Base-by-base conservation (phyloP, 1,284 basidiomycete species). In the Sporisorium scitamineum region DNA sequence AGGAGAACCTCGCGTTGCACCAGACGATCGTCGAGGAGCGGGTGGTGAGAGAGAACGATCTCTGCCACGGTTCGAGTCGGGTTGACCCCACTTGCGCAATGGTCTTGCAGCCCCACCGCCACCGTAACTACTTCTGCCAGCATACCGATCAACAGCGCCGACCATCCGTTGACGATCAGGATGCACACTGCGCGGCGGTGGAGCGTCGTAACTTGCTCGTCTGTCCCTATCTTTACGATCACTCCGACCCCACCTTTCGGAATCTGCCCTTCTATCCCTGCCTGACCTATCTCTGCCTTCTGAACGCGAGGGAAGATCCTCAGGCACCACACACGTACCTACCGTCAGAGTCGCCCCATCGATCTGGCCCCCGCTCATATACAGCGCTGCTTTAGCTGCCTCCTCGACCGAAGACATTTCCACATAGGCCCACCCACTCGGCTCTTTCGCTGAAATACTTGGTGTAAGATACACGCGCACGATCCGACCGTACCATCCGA, bases 301-400 rank as follows among this genome's bases (percentile, higher is more conserved):
- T n/a, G n/a, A n/a, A 11, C 22, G 34, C 34, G n/a, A 14, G 7
- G 48, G 54, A 1, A 61, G 39, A 32, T 50, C 37, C 10, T 26
- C 20, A 2, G 66, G 60, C 22, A 37, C n/a, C 11, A 42, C 45
- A 41, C 63, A 69, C n/a, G 63, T 60, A 26, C 26, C 45, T 13
- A 78, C 47, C 0, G 9, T 39, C 24, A 78, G 39, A 24, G 47
- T 34, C 2, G n/a, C 39, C 1, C 78, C 80, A 41, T 82, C 80
- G 45, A 82, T 82, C 57, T 82, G 80, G 1, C 79, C 80, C 0
- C 60, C 54, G 44, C 68, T 68, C 77, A 82, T 79, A 45, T 80
- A 78, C 14, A 70, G 41, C 2, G 75, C 61, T 2, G 80, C 80
- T 24, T 58, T 67, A 1, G 76, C 65, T 0, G 75, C 80, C 13